Evolutionary conservation across 1,284 basidiomycete genomes (phyloP).

Genomic region (Peniophora sp.): DNA sequence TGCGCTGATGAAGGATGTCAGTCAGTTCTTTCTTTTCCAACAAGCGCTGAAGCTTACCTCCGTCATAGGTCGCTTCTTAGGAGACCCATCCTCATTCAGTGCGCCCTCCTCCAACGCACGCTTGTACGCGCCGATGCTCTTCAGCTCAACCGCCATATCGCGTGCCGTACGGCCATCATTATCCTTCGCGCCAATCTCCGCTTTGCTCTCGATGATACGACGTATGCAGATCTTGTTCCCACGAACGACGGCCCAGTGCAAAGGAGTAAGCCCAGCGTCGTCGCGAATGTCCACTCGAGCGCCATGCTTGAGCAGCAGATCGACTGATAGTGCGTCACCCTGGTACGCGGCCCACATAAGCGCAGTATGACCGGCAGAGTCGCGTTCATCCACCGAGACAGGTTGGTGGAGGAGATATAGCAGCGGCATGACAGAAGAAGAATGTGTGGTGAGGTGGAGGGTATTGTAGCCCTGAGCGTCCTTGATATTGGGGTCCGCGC

Average conservation of each 20-base stretch:
- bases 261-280: slow-evolving; percentile 77
- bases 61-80: slow-evolving; percentile 56
- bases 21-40: slow-evolving; percentile 5
- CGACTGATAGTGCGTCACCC: slow-evolving; percentile 92
- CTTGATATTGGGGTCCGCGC: slow-evolving; percentile 85
- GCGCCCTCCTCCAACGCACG: slow-evolving; percentile 84
- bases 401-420: slow-evolving; percentile 91
- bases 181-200: slow-evolving; percentile 77
- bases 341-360: slow-evolving; percentile 99
- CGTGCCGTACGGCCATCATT: slow-evolving; percentile 81
- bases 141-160: slow-evolving; percentile 94
- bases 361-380: slow-evolving; percentile 89
- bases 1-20: slow-evolving; percentile 42
- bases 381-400: slow-evolving; percentile 80
- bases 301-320: slow-evolving; percentile 84
- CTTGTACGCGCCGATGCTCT: slow-evolving; percentile 82
- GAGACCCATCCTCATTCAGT: slow-evolving; percentile 69
- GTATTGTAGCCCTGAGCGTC: slow-evolving; percentile 98
- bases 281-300: slow-evolving; percentile 75
- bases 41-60: slow-evolving; percentile 41
- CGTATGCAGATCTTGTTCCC: slow-evolving; percentile 86
- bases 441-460: slow-evolving; percentile 92
- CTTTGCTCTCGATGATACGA: slow-evolving; percentile 78
- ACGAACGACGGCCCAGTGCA: slow-evolving; percentile 99
- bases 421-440: slow-evolving; percentile 88